Percentiles rank a stretch among this genome's conserved stretches.
These are phyloP conservation scores for Bertia moriformis DNA, from an alignment of 2,329 filamentous ascomycete species.

Conservation along the genomic window DNA sequence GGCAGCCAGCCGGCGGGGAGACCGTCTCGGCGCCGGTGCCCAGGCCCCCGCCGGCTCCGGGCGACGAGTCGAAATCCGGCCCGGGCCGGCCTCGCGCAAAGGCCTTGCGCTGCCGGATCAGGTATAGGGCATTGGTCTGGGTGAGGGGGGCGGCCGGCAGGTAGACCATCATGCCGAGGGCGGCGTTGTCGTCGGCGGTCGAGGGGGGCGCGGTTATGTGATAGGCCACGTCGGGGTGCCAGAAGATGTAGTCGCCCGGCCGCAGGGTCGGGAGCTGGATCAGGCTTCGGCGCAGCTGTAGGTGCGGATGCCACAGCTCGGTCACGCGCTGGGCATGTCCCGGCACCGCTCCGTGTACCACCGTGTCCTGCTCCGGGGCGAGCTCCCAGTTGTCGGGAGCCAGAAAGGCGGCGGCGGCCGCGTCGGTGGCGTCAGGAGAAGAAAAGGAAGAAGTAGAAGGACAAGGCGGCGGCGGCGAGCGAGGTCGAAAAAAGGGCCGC, in stretches of 20 bases:
- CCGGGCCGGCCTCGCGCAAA: slow-evolving; percentile 37
- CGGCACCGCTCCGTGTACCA: slow-evolving; percentile 42
- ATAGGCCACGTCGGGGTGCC: slow-evolving; percentile 42
- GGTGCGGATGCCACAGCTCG: slow-evolving; percentile 40
- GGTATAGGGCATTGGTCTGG: slow-evolving; percentile 40
- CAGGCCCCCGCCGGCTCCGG: no score
- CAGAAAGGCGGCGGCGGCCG: slow-evolving; percentile 34
- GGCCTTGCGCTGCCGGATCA: slow-evolving; percentile 40
- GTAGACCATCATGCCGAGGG: slow-evolving; percentile 37
- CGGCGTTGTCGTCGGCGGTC: slow-evolving; percentile 14
- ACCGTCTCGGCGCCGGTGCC: slow-evolving; percentile 34
- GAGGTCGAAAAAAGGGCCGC: slow-evolving; percentile 35
- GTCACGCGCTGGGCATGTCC: slow-evolving; percentile 42
- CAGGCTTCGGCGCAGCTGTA: slow-evolving; percentile 34
- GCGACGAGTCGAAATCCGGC: slow-evolving; percentile 40
- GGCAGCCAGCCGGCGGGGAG: slow-evolving; percentile 28
- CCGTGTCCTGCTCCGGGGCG: slow-evolving; percentile 32
- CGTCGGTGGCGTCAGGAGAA: no score
- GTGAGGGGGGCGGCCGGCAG: slow-evolving; percentile 38
- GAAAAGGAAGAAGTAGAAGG: no score
- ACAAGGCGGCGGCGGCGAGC: slow-evolving; percentile 21
- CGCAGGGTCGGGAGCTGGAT: slow-evolving; percentile 38
- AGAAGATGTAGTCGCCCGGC: slow-evolving; percentile 41
- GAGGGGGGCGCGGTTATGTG: slow-evolving; percentile 26
- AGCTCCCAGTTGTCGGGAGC: slow-evolving; percentile 24